Evolutionary conservation across 192 early-diverging fungal genomes (phyloP).

Genomic region (Linnemannia hyalina): DNA sequence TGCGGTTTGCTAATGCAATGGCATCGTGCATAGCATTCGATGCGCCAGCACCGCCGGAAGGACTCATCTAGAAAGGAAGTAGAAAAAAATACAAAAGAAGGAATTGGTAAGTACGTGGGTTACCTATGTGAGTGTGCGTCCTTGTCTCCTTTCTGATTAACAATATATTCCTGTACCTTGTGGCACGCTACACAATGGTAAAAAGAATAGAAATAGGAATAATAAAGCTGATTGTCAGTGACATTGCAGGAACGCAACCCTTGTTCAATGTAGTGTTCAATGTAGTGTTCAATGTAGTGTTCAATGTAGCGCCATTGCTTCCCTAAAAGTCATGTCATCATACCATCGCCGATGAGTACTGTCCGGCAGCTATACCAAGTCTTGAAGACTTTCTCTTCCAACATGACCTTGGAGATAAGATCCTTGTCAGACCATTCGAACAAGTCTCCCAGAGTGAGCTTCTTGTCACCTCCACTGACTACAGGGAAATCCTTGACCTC

Average conservation of each 20-base stretch:
- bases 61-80: not conserved
- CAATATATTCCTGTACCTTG: not conserved
- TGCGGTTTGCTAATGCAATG: slow-evolving; percentile 21
- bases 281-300: not conserved
- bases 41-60: not conserved
- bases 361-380: slow-evolving; percentile 34
- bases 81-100: not conserved
- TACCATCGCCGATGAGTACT: slow-evolving; percentile 35
- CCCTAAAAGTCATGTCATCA: not conserved
- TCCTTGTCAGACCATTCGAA: slow-evolving; percentile 8
- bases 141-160: slow-evolving; percentile 59
- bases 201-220: not conserved
- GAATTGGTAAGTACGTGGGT: not conserved
- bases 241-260: slow-evolving; percentile 69
- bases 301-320: not conserved
- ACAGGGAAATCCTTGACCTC: slow-evolving; percentile 18
- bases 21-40: slow-evolving; percentile 34
- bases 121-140: slow-evolving; percentile 78
- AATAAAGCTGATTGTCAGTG: slow-evolving; percentile 68
- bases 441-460: slow-evolving; percentile 10
- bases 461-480: not conserved
- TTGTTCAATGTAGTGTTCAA: not conserved
- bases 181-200: not conserved
- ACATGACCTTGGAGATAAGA: slow-evolving; percentile 26
- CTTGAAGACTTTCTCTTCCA: slow-evolving; percentile 40